Conservation (phyloP, 2,329 filamentous ascomycete species). For the Claviceps citrina region DNA sequence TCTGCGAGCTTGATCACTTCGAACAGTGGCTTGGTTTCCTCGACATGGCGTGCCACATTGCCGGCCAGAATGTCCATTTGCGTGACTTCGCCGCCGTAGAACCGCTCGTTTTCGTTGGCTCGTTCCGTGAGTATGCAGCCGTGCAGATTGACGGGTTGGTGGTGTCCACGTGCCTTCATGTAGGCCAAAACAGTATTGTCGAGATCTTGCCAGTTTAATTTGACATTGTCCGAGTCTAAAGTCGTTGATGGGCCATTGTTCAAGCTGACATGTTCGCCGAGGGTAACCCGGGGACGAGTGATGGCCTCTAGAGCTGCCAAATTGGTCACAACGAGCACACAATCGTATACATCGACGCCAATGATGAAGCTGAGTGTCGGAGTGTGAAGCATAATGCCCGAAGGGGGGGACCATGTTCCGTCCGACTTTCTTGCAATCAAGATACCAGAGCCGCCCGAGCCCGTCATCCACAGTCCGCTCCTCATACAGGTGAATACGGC, state of each 20-base stretch:
- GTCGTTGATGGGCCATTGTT: constrained; percentile 58
- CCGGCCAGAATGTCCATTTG: constrained; percentile 43
- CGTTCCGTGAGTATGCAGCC: constrained; percentile 43
- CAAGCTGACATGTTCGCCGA: constrained; percentile 68
- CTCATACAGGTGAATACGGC: constrained; percentile 95
- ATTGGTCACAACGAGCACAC: constrained; percentile 83
- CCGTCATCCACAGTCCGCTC: constrained; percentile 79
- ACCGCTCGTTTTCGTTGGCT: constrained; percentile 43
- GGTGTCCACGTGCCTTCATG: constrained; percentile 41
- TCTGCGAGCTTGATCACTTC: constrained; percentile 82
- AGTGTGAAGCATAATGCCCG: constrained; percentile 80
- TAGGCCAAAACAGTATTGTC: constrained; percentile 42
- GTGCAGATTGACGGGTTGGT: constrained; percentile 38
- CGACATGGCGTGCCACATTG: constrained; percentile 37
- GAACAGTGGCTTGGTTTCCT: constrained; percentile 46
- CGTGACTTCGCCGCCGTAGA: constrained; percentile 34
- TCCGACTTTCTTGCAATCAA: constrained; percentile 72
- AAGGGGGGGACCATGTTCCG: constrained; percentile 81
- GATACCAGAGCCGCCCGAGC: constrained; percentile 78
- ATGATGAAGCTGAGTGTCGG: constrained; percentile 77
- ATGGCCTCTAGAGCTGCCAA: constrained; percentile 72
- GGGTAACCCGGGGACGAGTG: constrained; percentile 59
- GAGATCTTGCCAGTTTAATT: constrained; percentile 36
- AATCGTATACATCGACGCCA: constrained; percentile 91
- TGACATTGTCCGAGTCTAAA: constrained; percentile 34